Evolutionary conservation across 2,329 filamentous ascomycete genomes (phyloP).

Genomic region (Chaetomiaceae sp.): DNA sequence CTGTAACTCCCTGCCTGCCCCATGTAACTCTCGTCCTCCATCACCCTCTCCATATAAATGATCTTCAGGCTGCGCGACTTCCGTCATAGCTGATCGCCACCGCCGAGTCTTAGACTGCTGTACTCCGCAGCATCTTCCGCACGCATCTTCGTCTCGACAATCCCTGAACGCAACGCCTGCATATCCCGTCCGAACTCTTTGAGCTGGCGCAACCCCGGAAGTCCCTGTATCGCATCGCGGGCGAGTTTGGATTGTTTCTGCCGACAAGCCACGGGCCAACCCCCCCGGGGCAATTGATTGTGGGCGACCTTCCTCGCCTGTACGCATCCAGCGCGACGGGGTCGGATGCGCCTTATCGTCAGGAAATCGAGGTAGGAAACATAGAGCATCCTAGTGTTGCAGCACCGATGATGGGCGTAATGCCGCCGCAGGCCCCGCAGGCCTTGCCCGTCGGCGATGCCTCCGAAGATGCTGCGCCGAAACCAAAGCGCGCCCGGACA

Average conservation of each 20-base stretch:
- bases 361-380: background rate
- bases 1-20: background rate
- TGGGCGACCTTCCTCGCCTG: too few relatives aligned
- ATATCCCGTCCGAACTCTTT: too few relatives aligned
- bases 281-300: too few relatives aligned
- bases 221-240: too few relatives aligned
- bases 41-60: slow-evolving; percentile 5
- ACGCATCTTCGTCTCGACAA: background rate
- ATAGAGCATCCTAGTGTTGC: background rate
- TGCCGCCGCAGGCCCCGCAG: slow-evolving; percentile 7
- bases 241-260: too few relatives aligned
- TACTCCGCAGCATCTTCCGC: background rate
- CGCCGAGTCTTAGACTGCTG: background rate
- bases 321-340: too few relatives aligned
- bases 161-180: too few relatives aligned
- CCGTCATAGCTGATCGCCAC: background rate
- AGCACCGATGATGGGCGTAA: slow-evolving; percentile 7
- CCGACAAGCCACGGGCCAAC: too few relatives aligned
- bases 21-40: slow-evolving; percentile 8
- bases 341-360: too few relatives aligned
- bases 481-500: slow-evolving; percentile 44
- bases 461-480: slow-evolving; percentile 28
- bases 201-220: too few relatives aligned
- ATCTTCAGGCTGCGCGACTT: too few relatives aligned
- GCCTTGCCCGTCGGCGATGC: slow-evolving; percentile 8